Evolutionary conservation across 805 yeast species (phyloP).

Genomic region (Lipomyces starkeyi): DNA sequence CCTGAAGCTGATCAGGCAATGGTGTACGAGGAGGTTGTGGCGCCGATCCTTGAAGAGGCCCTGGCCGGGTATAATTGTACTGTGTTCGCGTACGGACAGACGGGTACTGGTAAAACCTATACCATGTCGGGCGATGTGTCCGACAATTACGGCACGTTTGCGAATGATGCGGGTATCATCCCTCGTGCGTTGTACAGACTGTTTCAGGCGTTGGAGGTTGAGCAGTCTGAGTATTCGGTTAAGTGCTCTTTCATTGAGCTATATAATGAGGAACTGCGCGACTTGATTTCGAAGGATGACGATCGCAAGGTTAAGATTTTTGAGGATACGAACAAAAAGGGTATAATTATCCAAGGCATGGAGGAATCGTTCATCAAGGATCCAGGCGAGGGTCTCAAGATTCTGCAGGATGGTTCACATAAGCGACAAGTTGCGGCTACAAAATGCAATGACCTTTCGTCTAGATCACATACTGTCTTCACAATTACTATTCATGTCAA

Average conservation of each 20-base stretch:
- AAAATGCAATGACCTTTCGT: slow-evolving; percentile 74
- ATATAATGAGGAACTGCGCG: slow-evolving; percentile 85
- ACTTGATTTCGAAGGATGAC: slow-evolving; percentile 58
- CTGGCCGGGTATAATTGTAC: slow-evolving; percentile 80
- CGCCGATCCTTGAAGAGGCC: slow-evolving; percentile 68
- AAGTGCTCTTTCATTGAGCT: slow-evolving; percentile 83
- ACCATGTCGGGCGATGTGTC: slow-evolving; percentile 44
- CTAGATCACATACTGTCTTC: slow-evolving; percentile 81
- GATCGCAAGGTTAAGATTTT: slow-evolving; percentile 60
- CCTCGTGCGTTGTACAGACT: slow-evolving; percentile 64
- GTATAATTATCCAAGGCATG: slow-evolving; percentile 62
- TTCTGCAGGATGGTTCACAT: slow-evolving; percentile 62
- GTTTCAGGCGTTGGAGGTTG: slow-evolving; percentile 55
- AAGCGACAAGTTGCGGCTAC: slow-evolving; percentile 79
- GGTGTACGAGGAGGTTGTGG: slow-evolving; percentile 70
- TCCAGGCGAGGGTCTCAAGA: slow-evolving; percentile 58
- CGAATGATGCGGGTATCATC: slow-evolving; percentile 64
- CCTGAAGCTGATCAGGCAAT: slow-evolving; percentile 75
- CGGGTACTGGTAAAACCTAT: slow-evolving; percentile 75
- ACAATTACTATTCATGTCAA: slow-evolving; percentile 67
- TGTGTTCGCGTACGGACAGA: slow-evolving; percentile 78
- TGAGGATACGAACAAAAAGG: slow-evolving; percentile 55
- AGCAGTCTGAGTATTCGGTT: slow-evolving; percentile 63
- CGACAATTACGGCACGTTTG: slow-evolving; percentile 37
- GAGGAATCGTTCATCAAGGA: slow-evolving; percentile 58